phyloP scores from a whole-genome alignment of 176 grass and related monocot genomes.

The Oryza glumipatula region DNA sequence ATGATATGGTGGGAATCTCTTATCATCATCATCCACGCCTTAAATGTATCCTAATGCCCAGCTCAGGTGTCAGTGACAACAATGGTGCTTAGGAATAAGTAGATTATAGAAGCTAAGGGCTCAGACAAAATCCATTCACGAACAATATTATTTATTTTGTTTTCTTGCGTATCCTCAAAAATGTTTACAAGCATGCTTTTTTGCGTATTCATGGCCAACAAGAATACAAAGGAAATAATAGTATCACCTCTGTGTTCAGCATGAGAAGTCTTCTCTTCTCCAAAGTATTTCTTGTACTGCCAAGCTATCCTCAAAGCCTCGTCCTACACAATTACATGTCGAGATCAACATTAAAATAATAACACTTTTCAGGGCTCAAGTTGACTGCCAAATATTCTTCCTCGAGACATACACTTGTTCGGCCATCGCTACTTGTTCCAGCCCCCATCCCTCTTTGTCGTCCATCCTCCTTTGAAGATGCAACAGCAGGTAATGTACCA shows the following conservation, averaged over 20 bases:
- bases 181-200: background rate
- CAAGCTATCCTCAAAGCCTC: constrained; percentile 89
- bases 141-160: background rate
- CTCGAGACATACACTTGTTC: constrained; percentile 44
- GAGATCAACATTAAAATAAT: constrained; percentile 8
- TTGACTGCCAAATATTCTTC: background rate
- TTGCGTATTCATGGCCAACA: background rate
- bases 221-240: background rate
- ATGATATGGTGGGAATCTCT: too few relatives aligned
- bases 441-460: constrained; percentile 23
- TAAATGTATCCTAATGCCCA: background rate
- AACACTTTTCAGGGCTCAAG: background rate
- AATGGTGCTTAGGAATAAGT: background rate
- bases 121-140: background rate
- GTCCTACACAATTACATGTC: constrained; percentile 57
- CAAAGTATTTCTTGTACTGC: constrained; percentile 98
- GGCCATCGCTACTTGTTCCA: constrained; percentile 29
- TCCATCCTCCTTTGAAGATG: constrained; percentile 62
- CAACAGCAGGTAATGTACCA: constrained; percentile 64
- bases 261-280: constrained; percentile 55
- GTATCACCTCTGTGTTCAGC: constrained; percentile 54
- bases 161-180: background rate
- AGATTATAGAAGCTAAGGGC: constrained; percentile 3
- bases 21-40: too few relatives aligned
- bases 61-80: background rate